phyloP scores from a whole-genome alignment of 768 basidiomycete genomes.

The Suillus plorans region DNA sequence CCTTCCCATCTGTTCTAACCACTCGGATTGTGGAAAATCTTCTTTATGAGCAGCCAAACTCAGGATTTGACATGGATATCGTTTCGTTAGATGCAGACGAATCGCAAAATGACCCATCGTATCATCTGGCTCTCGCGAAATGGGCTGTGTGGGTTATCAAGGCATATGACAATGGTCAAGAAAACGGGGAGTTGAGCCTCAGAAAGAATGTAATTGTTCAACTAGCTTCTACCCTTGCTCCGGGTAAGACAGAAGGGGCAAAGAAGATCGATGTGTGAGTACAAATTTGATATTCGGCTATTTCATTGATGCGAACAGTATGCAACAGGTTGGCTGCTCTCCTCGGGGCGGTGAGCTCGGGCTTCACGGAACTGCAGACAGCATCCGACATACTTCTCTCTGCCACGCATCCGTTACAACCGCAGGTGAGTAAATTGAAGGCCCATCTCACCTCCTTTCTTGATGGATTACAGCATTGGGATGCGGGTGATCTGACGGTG shows the following conservation, averaged over 20 bases:
- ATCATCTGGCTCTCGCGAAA: constrained; percentile 59
- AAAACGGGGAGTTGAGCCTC: constrained; percentile 38
- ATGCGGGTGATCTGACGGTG: constrained; percentile 43
- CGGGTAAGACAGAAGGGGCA: constrained; percentile 25
- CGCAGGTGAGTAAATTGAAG: constrained; percentile 16
- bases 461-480: constrained; percentile 46
- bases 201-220: constrained; percentile 44
- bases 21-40: constrained; percentile 42
- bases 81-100: constrained; percentile 19
- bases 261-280: constrained; percentile 37
- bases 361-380: constrained; percentile 19
- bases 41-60: constrained; percentile 16
- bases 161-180: constrained; percentile 33
- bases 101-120: constrained; percentile 39
- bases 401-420: constrained; percentile 4
- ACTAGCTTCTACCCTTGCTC: constrained; percentile 51
- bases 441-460: background rate
- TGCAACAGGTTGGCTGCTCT: constrained; percentile 23
- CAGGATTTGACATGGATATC: constrained; percentile 15
- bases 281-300: background rate
- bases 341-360: constrained; percentile 19
- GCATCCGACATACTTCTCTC: constrained; percentile 19
- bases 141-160: constrained; percentile 69
- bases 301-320: constrained; percentile 6
- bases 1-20: constrained; percentile 51